Evolutionary conservation across 2,329 filamentous ascomycete genomes (phyloP).

Genomic region (Herpomyces periplanetae): DNA sequence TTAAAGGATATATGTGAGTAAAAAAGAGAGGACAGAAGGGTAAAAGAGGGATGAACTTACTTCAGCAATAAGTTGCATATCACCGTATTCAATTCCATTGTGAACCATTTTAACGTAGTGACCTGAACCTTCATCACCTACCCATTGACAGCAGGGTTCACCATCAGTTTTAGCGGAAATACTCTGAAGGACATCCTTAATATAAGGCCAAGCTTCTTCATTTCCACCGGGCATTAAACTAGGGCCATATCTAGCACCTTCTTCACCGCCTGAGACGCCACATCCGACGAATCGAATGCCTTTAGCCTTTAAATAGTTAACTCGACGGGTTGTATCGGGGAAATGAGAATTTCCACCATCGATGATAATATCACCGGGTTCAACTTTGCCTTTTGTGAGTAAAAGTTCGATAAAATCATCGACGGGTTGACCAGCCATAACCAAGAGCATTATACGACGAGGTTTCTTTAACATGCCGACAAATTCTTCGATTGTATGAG

Average conservation of each 20-base stretch:
- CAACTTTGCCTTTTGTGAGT: conserved; percentile 22
- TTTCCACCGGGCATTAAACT: conserved; percentile 97
- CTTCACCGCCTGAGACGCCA: conserved; percentile 94
- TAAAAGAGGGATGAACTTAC: conserved; percentile 12
- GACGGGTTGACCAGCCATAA: conserved; percentile 89
- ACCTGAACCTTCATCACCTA: conserved; percentile 92
- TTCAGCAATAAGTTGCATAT: conserved; percentile 99
- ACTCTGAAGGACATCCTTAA: conserved; percentile 96
- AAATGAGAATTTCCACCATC: conserved; percentile 97
- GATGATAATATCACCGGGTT: conserved; percentile 84
- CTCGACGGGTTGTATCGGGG: conserved; percentile 92
- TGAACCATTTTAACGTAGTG: conserved; percentile 99
- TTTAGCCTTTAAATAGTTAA: conserved; percentile 49
- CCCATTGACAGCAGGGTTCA: conserved; percentile 97
- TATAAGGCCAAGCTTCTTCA: conserved; percentile 83
- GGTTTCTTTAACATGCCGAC: conserved; percentile 85
- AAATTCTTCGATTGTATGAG: conserved; percentile 76
- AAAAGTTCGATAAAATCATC: conserved; percentile 96
- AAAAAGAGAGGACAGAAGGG: neutral
- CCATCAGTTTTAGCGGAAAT: conserved; percentile 89
- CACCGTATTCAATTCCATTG: conserved; percentile 99
- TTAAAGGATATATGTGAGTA: conserved; percentile 3
- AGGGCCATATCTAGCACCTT: conserved; percentile 86
- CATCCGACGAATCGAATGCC: conserved; percentile 79
- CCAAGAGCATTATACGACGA: conserved; percentile 85